Conservation (phyloP, 2,329 filamentous ascomycete species). For the Ceratocystis diversiconidia region DNA sequence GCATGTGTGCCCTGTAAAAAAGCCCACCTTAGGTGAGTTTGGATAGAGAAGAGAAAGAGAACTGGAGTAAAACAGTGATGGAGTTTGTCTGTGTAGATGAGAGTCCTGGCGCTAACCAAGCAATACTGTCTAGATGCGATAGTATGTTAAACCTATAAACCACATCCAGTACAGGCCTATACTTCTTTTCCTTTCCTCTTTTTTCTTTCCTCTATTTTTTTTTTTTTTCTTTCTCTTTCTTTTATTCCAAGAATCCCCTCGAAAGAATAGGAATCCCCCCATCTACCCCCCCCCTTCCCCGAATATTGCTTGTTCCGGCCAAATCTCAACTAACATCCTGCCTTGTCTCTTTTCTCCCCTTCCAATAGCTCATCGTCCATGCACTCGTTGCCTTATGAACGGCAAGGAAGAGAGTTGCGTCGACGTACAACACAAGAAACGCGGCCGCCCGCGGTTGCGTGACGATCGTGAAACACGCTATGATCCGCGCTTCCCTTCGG, state of each 20-base stretch:
- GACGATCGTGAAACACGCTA: slow-evolving; percentile 53
- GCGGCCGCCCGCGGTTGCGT: slow-evolving; percentile 61
- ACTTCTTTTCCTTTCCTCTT: no score
- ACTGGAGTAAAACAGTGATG: not conserved
- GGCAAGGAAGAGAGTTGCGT: slow-evolving; percentile 69
- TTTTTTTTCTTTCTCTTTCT: no score
- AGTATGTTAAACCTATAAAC: slow-evolving; percentile 36
- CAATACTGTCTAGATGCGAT: slow-evolving; percentile 37
- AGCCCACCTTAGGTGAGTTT: slow-evolving; percentile 55
- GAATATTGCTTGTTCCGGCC: slow-evolving; percentile 15
- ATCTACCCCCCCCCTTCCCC: not conserved
- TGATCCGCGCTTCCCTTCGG: slow-evolving; percentile 33
- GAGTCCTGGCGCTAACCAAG: slow-evolving; percentile 5
- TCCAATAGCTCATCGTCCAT: slow-evolving; percentile 54
- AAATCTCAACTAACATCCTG: no score
- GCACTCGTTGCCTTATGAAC: slow-evolving; percentile 61
- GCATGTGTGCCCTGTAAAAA: slow-evolving; percentile 77
- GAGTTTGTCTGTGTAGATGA: not conserved
- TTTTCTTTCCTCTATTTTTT: no score
- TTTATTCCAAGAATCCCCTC: no score
- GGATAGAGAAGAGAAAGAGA: not conserved
- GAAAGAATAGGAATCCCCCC: not conserved
- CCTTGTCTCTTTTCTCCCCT: not conserved
- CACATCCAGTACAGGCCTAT: not conserved
- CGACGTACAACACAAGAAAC: slow-evolving; percentile 76